These are phyloP conservation scores for Mrakiaceae sp. DNA, from an alignment of 1,284 basidiomycete species.

Conservation along the genomic window DNA sequence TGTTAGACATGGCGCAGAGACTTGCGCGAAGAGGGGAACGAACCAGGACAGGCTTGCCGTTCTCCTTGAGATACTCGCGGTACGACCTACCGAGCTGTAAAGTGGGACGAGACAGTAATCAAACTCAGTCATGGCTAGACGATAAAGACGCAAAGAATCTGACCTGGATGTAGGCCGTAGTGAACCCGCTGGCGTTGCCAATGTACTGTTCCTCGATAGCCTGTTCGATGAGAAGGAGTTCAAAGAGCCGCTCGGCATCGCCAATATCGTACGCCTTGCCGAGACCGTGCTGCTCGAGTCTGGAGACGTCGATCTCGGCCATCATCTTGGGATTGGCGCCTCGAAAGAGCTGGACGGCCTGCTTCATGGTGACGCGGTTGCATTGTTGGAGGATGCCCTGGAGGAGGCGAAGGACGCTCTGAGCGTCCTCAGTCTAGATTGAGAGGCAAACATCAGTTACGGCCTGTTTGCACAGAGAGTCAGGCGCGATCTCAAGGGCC, in stretches of 20 bases:
- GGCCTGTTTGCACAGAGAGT: background rate
- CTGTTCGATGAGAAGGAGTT: slow-evolving; percentile 30
- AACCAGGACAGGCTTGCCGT: slow-evolving; percentile 20
- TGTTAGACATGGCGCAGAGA: slow-evolving; percentile 9
- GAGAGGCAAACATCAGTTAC: background rate
- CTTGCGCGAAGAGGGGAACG: slow-evolving; percentile 26
- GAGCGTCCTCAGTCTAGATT: slow-evolving; percentile 8
- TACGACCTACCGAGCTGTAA: slow-evolving; percentile 25
- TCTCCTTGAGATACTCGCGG: slow-evolving; percentile 18
- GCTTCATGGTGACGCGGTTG: slow-evolving; percentile 29
- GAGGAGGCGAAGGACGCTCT: slow-evolving; percentile 6
- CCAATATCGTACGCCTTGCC: slow-evolving; percentile 28
- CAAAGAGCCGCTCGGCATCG: slow-evolving; percentile 32
- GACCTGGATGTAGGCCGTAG: slow-evolving; percentile 32
- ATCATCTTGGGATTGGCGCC: slow-evolving; percentile 25
- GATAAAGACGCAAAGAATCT: slow-evolving; percentile 15
- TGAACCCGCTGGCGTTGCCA: slow-evolving; percentile 29
- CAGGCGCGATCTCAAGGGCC: background rate
- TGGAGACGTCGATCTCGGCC: slow-evolving; percentile 27
- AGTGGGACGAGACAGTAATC: background rate
- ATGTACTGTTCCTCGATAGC: slow-evolving; percentile 27
- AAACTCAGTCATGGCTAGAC: background rate
- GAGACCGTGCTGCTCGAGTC: slow-evolving; percentile 22
- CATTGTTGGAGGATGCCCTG: background rate
- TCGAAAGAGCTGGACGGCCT: slow-evolving; percentile 31